Percentiles rank a stretch among this genome's conserved stretches.
phyloP scores from a whole-genome alignment of 352 stramenopile species.

The Phytopythium sindhum region DNA sequence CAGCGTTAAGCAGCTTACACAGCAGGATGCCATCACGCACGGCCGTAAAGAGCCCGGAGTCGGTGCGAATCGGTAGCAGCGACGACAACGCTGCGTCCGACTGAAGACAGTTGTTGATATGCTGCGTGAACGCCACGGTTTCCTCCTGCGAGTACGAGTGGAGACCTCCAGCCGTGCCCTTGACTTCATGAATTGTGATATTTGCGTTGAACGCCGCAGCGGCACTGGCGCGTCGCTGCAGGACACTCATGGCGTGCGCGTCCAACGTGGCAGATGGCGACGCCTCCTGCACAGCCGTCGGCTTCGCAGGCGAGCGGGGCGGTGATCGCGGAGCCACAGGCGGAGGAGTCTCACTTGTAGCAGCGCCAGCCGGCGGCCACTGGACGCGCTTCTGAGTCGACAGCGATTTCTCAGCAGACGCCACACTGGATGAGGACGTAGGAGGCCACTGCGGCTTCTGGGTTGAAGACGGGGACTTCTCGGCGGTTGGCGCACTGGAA shows the following conservation, averaged over 20 bases:
- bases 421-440: constrained; percentile 10
- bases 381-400: constrained; percentile 41
- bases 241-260: constrained; percentile 47
- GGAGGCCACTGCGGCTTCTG: constrained; percentile 38
- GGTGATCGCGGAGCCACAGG: constrained; percentile 19
- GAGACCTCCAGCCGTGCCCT: constrained; percentile 64
- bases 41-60: constrained; percentile 77
- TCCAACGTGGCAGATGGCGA: constrained; percentile 24
- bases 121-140: constrained; percentile 87
- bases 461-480: constrained; percentile 8
- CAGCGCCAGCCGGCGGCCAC: constrained; percentile 36
- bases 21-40: constrained; percentile 85
- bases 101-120: constrained; percentile 89
- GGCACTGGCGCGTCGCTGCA: constrained; percentile 61
- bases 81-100: constrained; percentile 58
- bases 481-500: constrained; percentile 13
- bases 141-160: constrained; percentile 92
- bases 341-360: constrained; percentile 14
- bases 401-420: constrained; percentile 24
- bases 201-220: constrained; percentile 56
- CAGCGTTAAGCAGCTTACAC: constrained; percentile 92
- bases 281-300: constrained; percentile 7
- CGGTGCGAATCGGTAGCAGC: constrained; percentile 73
- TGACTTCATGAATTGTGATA: constrained; percentile 76
- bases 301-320: constrained; percentile 14